Evolutionary conservation across 2,329 filamentous ascomycete genomes (phyloP).

Genomic region (Berkeleyomyces rouxiae): DNA sequence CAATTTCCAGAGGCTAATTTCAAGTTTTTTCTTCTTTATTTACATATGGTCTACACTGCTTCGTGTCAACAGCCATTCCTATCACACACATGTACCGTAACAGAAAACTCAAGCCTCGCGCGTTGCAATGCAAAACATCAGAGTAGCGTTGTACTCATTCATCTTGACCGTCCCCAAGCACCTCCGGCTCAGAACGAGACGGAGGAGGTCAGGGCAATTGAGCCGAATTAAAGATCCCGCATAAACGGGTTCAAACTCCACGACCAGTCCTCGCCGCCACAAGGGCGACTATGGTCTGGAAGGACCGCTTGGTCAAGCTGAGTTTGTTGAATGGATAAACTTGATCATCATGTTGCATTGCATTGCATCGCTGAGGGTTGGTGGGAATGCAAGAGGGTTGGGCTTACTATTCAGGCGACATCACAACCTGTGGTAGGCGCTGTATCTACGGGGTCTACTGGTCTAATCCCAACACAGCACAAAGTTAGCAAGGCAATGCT

Average conservation of each 20-base stretch:
- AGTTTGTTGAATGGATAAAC: conserved; percentile 66
- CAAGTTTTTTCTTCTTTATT: too few species aligned
- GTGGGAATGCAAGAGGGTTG: background rate
- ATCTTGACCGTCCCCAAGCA: conserved; percentile 37
- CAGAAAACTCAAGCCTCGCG: too few species aligned
- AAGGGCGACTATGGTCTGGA: conserved; percentile 45
- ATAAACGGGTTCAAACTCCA: conserved; percentile 42
- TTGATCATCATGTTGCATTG: conserved; percentile 26
- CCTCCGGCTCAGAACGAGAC: conserved; percentile 25
- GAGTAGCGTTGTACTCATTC: conserved; percentile 56
- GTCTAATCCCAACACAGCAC: background rate
- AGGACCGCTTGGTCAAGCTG: conserved; percentile 54
- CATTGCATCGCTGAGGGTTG: background rate
- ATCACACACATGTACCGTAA: too few species aligned
- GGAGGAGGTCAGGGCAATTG: conserved; percentile 28
- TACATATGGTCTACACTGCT: too few species aligned
- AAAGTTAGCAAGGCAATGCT: background rate
- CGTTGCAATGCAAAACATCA: conserved; percentile 24
- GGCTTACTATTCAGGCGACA: background rate
- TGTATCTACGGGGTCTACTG: too few species aligned
- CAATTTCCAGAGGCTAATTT: too few species aligned
- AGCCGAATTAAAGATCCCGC: conserved; percentile 38
- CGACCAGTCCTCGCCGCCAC: conserved; percentile 50
- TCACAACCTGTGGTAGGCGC: background rate
- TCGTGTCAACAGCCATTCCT: too few species aligned